Percentiles rank a stretch among this genome's conserved stretches.
Conservation (phyloP, 2,329 filamentous ascomycete species). For the Ceratocystis colombiana region DNA sequence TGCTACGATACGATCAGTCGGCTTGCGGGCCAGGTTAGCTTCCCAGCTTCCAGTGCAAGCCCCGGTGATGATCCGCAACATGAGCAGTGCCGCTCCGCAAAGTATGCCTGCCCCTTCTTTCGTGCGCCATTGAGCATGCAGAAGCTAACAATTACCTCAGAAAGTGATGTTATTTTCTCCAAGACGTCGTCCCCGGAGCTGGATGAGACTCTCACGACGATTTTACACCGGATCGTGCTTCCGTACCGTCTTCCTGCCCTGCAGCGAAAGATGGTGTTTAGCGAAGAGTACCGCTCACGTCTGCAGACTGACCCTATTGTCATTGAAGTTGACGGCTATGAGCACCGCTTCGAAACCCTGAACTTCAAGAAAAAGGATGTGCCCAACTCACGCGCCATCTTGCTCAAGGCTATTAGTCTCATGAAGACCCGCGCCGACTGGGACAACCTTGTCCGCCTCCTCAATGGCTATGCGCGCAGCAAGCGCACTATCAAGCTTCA, state of each 20-base stretch:
- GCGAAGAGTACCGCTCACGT: constrained; percentile 37
- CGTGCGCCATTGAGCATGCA: neutral
- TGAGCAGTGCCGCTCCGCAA: constrained; percentile 17
- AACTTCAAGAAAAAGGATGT: constrained; percentile 36
- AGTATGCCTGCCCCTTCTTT: constrained; percentile 15
- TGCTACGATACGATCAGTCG: constrained; percentile 14
- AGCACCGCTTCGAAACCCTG: constrained; percentile 43
- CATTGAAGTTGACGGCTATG: constrained; percentile 49
- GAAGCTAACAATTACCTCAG: constrained; percentile 10
- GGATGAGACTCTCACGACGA: constrained; percentile 41
- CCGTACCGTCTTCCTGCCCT: constrained; percentile 47
- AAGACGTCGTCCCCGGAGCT: constrained; percentile 45
- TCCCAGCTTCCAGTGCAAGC: neutral
- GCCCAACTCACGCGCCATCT: constrained; percentile 36
- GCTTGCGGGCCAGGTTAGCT: constrained; percentile 14
- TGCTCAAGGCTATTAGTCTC: constrained; percentile 35
- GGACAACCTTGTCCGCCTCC: constrained; percentile 42
- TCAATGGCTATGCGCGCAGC: constrained; percentile 42
- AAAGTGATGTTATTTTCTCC: constrained; percentile 37
- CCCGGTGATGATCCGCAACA: constrained; percentile 13
- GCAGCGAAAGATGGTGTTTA: constrained; percentile 47
- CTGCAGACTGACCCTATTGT: constrained; percentile 47
- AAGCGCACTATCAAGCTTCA: constrained; percentile 33
- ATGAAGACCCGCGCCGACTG: constrained; percentile 45
- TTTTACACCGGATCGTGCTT: constrained; percentile 52